Conservation (phyloP, 352 stramenopile species). For the Pythium grandisporangium region DNA sequence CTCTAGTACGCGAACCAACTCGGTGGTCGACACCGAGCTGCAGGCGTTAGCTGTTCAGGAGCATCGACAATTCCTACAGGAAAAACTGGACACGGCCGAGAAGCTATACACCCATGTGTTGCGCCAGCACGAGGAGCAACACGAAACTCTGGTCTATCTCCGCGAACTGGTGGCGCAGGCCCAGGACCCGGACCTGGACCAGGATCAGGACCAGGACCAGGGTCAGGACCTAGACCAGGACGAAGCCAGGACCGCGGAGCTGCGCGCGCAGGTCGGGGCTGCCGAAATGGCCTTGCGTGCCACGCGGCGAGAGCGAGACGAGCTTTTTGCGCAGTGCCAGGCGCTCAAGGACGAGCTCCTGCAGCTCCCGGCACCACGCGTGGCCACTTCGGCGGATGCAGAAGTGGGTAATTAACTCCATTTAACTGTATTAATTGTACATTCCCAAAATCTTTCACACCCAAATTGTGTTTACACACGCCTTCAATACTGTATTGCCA, state of each 20-base stretch:
- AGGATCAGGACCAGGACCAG: conserved; percentile 7
- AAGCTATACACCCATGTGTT: conserved; percentile 67
- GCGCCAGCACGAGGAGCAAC: conserved; percentile 54
- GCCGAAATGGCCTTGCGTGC: conserved; percentile 17
- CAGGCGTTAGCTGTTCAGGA: conserved; percentile 27
- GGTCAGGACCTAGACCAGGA: conserved; percentile 4
- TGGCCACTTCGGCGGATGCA: too few species aligned
- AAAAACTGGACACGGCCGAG: conserved; percentile 61
- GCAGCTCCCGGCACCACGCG: conserved; percentile 7
- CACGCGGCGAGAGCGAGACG: conserved; percentile 42
- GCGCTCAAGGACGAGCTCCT: conserved; percentile 38
- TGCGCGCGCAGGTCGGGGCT: conserved; percentile 19
- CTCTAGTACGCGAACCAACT: too few species aligned
- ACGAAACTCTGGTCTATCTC: conserved; percentile 49
- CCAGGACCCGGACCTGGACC: conserved; percentile 18
- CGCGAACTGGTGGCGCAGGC: conserved; percentile 47
- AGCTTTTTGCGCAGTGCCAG: conserved; percentile 56
- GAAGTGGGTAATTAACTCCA: too few species aligned
- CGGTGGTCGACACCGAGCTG: too few species aligned
- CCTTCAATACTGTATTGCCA: too few species aligned
- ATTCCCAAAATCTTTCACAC: too few species aligned
- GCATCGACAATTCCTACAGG: conserved; percentile 28
- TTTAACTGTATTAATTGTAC: too few species aligned
- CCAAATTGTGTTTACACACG: too few species aligned
- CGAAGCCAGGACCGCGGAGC: too few species aligned